phyloP scores from a whole-genome alignment of 2,329 filamentous ascomycete species.

The Trichoderma sp. region DNA sequence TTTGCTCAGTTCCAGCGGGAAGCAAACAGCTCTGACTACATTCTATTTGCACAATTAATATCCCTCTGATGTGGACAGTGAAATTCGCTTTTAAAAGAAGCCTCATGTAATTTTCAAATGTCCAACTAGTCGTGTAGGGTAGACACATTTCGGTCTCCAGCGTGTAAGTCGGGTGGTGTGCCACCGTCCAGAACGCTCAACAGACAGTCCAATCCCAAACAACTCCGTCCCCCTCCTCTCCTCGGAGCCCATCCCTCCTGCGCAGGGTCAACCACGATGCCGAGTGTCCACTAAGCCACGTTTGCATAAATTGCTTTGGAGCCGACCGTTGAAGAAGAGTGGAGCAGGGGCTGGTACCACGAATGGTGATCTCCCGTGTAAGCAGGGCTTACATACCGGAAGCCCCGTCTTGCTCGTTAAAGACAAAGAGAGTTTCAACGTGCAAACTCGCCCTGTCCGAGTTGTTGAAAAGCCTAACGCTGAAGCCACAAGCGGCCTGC shows the following conservation, averaged over 20 bases:
- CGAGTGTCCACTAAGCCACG: constrained; percentile 6
- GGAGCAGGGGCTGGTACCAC: constrained; percentile 12
- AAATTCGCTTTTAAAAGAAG: neutral
- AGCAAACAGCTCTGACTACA: neutral
- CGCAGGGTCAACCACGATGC: neutral
- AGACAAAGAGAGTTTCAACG: neutral
- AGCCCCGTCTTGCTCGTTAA: neutral
- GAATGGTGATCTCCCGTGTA: constrained; percentile 19
- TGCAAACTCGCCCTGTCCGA: neutral
- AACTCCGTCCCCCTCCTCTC: neutral
- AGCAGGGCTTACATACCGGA: constrained; percentile 11
- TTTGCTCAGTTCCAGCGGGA: neutral
- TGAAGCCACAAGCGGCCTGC: neutral
- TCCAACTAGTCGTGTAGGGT: too few relatives aligned
- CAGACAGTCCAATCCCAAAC: neutral
- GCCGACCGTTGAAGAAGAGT: constrained; percentile 9
- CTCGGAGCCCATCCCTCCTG: neutral
- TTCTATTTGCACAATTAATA: neutral
- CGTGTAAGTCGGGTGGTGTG: neutral
- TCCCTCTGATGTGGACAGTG: neutral
- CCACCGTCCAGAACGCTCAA: neutral
- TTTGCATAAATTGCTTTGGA: neutral
- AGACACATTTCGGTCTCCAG: too few relatives aligned
- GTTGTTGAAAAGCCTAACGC: neutral
- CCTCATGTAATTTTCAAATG: neutral